Conservation (phyloP, 1,284 basidiomycete genomes). For the Cutaneotrichosporon spelunceum region DNA sequence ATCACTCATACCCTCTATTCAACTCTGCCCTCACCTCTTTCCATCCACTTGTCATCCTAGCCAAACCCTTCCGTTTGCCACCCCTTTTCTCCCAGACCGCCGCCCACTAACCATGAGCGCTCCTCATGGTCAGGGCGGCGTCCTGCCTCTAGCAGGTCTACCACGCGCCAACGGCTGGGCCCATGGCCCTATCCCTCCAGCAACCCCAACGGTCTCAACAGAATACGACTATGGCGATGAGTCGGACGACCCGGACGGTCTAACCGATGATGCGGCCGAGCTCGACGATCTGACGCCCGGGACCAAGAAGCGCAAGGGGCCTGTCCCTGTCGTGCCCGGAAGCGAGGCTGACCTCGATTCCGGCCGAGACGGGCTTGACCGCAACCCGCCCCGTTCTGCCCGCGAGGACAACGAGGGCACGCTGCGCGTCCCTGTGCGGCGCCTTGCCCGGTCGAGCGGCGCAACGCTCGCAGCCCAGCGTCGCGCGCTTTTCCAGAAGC, state of each 20-base stretch:
- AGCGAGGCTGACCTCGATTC: slow-evolving; percentile 20
- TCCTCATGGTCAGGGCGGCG: slow-evolving; percentile 23
- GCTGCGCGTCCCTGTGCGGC: slow-evolving; percentile 6
- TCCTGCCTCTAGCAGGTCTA: slow-evolving; percentile 3
- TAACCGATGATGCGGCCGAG: slow-evolving; percentile 1
- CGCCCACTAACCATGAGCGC: slow-evolving; percentile 19
- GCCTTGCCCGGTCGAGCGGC: slow-evolving; percentile 20
- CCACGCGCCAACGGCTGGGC: not conserved
- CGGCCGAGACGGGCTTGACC: slow-evolving; percentile 23
- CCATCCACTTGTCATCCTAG: slow-evolving; percentile 10
- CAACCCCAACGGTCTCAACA: not conserved
- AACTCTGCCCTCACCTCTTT: not conserved
- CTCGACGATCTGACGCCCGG: slow-evolving; percentile 30
- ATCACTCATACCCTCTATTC: not conserved
- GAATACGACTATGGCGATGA: slow-evolving; percentile 28
- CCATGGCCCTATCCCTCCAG: not conserved
- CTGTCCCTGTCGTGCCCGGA: slow-evolving; percentile 24
- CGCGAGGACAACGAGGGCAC: slow-evolving; percentile 17
- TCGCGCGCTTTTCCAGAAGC: slow-evolving; percentile 31
- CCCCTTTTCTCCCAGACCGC: slow-evolving; percentile 14
- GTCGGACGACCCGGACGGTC: not conserved
- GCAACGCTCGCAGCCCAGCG: slow-evolving; percentile 23
- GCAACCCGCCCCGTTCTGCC: slow-evolving; percentile 23
- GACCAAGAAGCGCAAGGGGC: slow-evolving; percentile 44
- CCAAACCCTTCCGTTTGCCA: not conserved